A percentile compares a stretch with the other conserved stretches of the same genome.
phyloP scores from a whole-genome alignment of 73 alveolate species.

The Tetrahymena malaccensis region DNA sequence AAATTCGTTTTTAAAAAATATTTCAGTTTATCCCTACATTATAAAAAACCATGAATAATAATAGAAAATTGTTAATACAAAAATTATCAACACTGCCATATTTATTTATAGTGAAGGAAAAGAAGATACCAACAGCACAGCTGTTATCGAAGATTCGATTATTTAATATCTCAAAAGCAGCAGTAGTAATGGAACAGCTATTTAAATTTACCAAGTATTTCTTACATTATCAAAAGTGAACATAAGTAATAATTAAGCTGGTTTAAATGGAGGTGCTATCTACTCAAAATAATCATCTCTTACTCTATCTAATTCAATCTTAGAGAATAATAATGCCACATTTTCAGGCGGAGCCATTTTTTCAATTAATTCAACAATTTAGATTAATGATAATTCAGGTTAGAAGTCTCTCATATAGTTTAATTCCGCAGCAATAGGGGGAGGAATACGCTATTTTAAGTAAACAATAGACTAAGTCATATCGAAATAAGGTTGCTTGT shows the following conservation, averaged over 20 bases:
- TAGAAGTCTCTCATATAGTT: neutral
- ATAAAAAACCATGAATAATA: neutral
- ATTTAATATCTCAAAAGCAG: neutral
- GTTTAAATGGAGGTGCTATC: neutral
- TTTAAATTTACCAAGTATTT: neutral
- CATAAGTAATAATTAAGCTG: neutral
- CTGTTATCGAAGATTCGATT: neutral
- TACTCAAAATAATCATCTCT: neutral
- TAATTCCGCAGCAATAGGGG: neutral
- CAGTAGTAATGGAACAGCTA: neutral
- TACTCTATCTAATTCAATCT: neutral
- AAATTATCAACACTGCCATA: neutral
- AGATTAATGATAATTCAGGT: neutral
- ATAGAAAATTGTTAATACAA: neutral
- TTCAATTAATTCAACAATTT: neutral
- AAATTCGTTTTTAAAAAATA: neutral
- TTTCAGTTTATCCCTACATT: neutral
- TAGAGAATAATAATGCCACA: neutral
- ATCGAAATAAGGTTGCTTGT: neutral
- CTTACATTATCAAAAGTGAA: neutral
- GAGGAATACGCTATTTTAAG: neutral
- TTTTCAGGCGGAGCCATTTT: neutral
- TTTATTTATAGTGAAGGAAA: neutral
- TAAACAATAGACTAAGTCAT: neutral
- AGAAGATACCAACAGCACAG: neutral